Evolutionary conservation across 129 eudicot genomes (phyloP), one percentile per base, ranked within the genome.

Genomic region (Silybum marianum): DNA sequence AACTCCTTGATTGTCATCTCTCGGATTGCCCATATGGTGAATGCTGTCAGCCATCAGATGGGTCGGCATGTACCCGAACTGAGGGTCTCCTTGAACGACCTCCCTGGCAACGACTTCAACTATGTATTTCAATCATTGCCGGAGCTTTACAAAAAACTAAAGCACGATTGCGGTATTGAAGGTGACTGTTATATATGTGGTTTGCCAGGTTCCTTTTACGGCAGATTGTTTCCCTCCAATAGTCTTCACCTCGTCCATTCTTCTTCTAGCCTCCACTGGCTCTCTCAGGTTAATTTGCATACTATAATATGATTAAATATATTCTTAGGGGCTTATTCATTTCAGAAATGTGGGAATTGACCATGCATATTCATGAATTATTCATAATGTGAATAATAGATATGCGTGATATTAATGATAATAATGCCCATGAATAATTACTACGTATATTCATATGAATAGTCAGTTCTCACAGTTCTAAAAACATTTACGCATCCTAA

Each of bases 171-270:
- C 51, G 89, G 80, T 18, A 72, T 72, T 32, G 80, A 79, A 40
- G 46, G 65, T 44, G 10, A 42, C 51, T 88, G 89, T 44, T 88
- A 72, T 71, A 75, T 88, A 3, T 32, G 38, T 0, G 38, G 38
- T 32, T 32, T 32, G 38, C 92, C 89, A 4, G 89, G 92, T 38
- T 86, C 89, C 13, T 86, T 83, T 78, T 88, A 88, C 28, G 84
- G 85, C 60, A 81, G 89, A 63, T 72, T 86, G 60, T 86, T 88
- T 70, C 88, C 92, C 16, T 25, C 22, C 36, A 13, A 72, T 1
- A 80, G 75, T 28, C 84, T 88, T 62, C 92, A 88, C 72, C 83
- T 88, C 24, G 84, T 88, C 30, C 92, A 86, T 84, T 86, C 92
- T 32, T 82, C 89, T 34, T 82, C 85, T 0, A 85, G 89, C 54